A percentile compares a stretch with the other conserved stretches of the same genome.
These are phyloP conservation scores for Bigelowiella natans DNA, from an alignment of 78 protist genomes.

Conservation along the genomic window DNA sequence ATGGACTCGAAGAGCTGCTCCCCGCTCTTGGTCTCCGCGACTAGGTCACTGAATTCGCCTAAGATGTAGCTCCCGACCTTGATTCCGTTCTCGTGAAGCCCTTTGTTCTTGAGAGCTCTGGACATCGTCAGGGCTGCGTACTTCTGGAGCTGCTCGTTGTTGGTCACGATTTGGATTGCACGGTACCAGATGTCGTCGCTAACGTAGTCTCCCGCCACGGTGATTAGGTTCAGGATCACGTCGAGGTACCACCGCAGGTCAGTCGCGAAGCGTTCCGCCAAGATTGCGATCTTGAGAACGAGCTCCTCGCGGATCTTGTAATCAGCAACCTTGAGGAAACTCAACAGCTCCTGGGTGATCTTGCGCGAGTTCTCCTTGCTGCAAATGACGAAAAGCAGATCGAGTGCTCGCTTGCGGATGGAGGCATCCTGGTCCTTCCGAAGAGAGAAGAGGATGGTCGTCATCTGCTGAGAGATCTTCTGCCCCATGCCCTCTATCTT, in stretches of 20 bases:
- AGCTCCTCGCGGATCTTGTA: constrained; percentile 9
- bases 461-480: background rate
- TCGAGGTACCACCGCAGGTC: constrained; percentile 81
- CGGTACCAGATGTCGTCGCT: constrained; percentile 74
- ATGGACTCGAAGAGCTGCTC: background rate
- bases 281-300: constrained; percentile 74
- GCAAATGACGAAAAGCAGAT: constrained; percentile 11
- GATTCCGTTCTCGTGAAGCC: background rate
- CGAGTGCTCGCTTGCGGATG: constrained; percentile 20
- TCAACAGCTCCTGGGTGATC: background rate
- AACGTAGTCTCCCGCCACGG: constrained; percentile 78
- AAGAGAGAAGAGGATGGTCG: background rate
- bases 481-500: background rate
- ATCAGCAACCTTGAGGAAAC: background rate
- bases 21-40: background rate
- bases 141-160: constrained; percentile 59
- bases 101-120: background rate
- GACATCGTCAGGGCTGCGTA: constrained; percentile 74
- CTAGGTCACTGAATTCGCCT: background rate
- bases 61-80: background rate
- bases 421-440: background rate
- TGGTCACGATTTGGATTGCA: constrained; percentile 59
- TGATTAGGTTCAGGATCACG: constrained; percentile 63
- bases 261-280: constrained; percentile 76
- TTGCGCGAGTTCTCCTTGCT: background rate